phyloP scores from a whole-genome alignment of 2,329 filamentous ascomycete species.

The Nemania serpens region DNA sequence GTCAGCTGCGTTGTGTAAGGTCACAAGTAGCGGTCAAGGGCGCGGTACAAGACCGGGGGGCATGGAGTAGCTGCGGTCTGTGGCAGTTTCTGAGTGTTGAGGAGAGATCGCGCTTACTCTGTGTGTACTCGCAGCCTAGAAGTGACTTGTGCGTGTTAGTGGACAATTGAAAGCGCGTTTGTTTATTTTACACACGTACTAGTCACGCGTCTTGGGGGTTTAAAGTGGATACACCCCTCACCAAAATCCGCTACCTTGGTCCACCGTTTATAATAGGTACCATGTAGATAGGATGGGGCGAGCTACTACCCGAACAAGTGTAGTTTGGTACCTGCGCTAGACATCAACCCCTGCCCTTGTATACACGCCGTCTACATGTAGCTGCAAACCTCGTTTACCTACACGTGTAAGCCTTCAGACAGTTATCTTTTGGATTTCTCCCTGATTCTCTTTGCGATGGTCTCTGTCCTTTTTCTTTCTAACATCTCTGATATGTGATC shows the following conservation, averaged over 20 bases:
- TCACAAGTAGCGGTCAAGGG: slow-evolving; percentile 30
- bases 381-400: no score
- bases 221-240: background rate
- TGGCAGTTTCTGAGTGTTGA: slow-evolving; percentile 7
- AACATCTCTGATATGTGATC: background rate
- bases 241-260: background rate
- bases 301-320: no score
- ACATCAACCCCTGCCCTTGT: background rate
- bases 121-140: slow-evolving; percentile 20
- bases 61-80: slow-evolving; percentile 8
- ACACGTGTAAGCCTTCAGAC: background rate
- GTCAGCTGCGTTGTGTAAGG: slow-evolving; percentile 12
- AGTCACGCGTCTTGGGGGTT: slow-evolving; percentile 28
- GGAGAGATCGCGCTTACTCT: slow-evolving; percentile 18
- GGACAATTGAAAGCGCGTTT: slow-evolving; percentile 28
- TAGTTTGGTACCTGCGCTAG: slow-evolving; percentile 12
- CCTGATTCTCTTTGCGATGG: background rate
- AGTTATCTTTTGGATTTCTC: slow-evolving; percentile 14
- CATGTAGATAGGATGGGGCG: no score
- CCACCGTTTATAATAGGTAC: background rate
- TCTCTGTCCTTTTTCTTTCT: background rate
- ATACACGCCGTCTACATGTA: no score
- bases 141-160: slow-evolving; percentile 17
- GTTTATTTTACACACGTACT: slow-evolving; percentile 27
- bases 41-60: slow-evolving; percentile 23